phyloP scores from a whole-genome alignment of 192 early-diverging fungal species.

The Spizellomyces punctatus region DNA sequence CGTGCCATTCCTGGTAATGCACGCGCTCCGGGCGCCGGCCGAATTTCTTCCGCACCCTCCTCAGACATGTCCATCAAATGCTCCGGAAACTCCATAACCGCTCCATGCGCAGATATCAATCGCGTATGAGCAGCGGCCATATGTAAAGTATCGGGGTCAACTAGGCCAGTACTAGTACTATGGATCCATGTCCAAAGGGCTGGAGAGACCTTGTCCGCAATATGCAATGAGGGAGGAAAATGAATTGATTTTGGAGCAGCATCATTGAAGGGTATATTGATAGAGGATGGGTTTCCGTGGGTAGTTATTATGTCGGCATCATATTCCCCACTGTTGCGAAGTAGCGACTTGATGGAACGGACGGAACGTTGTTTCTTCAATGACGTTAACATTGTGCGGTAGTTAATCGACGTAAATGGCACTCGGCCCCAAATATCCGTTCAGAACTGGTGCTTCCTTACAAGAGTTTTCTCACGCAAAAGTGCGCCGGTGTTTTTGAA shows the following conservation, averaged over 20 bases:
- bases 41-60: background rate
- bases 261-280: background rate
- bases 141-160: slow-evolving; percentile 10
- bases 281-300: background rate
- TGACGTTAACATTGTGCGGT: slow-evolving; percentile 17
- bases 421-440: too few relatives aligned
- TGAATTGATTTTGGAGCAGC: slow-evolving; percentile 4
- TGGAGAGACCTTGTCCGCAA: slow-evolving; percentile 7
- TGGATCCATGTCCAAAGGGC: slow-evolving; percentile 24
- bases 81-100: slow-evolving; percentile 12
- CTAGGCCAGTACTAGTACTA: background rate
- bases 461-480: too few relatives aligned
- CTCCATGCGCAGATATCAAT: slow-evolving; percentile 9
- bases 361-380: slow-evolving; percentile 26
- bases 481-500: too few relatives aligned
- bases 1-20: slow-evolving; percentile 13
- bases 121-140: slow-evolving; percentile 14
- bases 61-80: slow-evolving; percentile 10
- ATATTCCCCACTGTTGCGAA: slow-evolving; percentile 2
- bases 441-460: too few relatives aligned
- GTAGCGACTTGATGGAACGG: slow-evolving; percentile 27
- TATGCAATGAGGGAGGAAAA: slow-evolving; percentile 9
- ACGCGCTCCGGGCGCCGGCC: slow-evolving; percentile 6
- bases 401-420: too few relatives aligned
- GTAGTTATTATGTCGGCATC: background rate